These are phyloP conservation scores for Podospora pseudoanserina DNA, from an alignment of 495 filamentous ascomycete genomes.

Conservation along the genomic window DNA sequence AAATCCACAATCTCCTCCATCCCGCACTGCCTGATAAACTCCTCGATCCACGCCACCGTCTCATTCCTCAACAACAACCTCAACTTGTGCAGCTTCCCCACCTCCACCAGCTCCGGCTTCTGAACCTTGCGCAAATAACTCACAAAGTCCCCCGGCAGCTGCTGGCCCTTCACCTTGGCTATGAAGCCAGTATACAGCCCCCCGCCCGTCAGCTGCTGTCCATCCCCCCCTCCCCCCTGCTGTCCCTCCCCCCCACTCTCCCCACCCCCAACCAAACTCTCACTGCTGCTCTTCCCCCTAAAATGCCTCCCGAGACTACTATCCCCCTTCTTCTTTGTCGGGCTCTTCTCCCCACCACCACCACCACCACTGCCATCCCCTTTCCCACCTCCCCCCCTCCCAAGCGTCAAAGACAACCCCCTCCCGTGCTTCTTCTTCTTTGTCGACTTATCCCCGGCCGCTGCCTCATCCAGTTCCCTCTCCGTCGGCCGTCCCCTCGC, in stretches of 20 bases:
- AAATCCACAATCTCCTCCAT: constrained; percentile 88
- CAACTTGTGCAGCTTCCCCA: constrained; percentile 92
- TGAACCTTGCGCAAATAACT: constrained; percentile 71
- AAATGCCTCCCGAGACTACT: constrained; percentile 49
- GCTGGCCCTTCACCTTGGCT: constrained; percentile 52
- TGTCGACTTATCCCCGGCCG: background rate
- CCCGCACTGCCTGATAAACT: constrained; percentile 81
- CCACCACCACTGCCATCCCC: background rate
- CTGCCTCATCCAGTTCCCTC: constrained; percentile 21
- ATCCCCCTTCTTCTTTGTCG: constrained; percentile 55
- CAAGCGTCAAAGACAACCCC: constrained; percentile 73
- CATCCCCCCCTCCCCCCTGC: background rate
- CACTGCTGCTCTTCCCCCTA: constrained; percentile 46
- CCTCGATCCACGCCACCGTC: constrained; percentile 89
- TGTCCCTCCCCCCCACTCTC: constrained; percentile 19
- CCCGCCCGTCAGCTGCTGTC: constrained; percentile 40
- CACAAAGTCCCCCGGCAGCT: constrained; percentile 74
- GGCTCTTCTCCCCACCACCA: constrained; percentile 33
- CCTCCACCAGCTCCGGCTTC: constrained; percentile 77
- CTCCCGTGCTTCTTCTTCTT: constrained; percentile 64
- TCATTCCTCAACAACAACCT: constrained; percentile 88
- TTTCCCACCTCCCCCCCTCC: constrained; percentile 40
- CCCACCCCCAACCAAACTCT: constrained; percentile 40
- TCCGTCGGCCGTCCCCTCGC: background rate
- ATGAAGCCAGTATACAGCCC: constrained; percentile 36